Base-by-base conservation (phyloP, 306 rosid genomes). In the Coriaria nepalensis region DNA sequence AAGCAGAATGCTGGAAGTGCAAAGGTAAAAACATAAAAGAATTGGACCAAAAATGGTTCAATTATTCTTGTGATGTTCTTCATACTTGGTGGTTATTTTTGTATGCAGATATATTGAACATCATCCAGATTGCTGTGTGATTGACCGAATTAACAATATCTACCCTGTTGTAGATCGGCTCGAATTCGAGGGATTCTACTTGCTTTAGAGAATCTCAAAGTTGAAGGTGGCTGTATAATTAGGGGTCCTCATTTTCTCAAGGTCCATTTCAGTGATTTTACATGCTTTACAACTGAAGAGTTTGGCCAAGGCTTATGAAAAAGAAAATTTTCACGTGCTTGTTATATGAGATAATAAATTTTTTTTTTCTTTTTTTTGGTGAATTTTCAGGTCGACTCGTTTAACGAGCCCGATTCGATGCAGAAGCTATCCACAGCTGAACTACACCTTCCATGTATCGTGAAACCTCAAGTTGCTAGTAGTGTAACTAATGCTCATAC, bases 391-490 rank as follows among this genome's bases (percentile, higher is more conserved):
- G 92, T 84, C 55, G 76, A 67, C 69, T 69, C 63, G 50, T 84
- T 74, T 59, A 61, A 66, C 10, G 64, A 71, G 58, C 64, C 68
- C 50, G 63, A 72, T 76, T 66, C 77, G 55, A 45, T 47, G 29
- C 60, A 67, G 48, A 71, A 62, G 60, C 57, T 90, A 37, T 64
- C 74, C 13, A 68, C 67, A 59, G 85, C 93, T 53, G 73, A 66
- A 50, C 47, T 90, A 67, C 55, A 75, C 64, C 78, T 81, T 64
- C 97, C 97, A 6, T 66, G 84, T 47, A 84, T 90, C 36, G 83
- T 81, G 67, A 90, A 90, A 74, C 94, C 97, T n/a, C 77, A 81
- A 68, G 87, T 81, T 77, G 93, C 97, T 56, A 84, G 97, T 61
- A 95, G 97, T 44, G 80, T 81, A 40, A 65, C 84, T 45, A 72